A percentile compares a stretch with the other conserved stretches of the same genome.
Evolutionary conservation across 2,329 filamentous ascomycete species (phyloP).

Genomic region (Diaporthe batatas): DNA sequence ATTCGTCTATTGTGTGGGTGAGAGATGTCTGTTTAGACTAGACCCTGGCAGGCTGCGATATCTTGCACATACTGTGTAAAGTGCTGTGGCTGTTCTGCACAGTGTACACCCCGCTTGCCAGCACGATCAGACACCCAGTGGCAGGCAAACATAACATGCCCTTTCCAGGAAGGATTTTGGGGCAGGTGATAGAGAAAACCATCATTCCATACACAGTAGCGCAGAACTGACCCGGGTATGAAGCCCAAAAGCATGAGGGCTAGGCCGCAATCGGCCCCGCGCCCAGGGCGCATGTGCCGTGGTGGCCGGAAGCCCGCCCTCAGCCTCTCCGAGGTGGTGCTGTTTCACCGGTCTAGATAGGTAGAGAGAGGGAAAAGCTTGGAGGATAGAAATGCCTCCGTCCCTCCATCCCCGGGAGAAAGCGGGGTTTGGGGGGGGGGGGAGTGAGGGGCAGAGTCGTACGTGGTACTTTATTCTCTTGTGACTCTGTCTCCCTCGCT

Average conservation of each 20-base stretch:
- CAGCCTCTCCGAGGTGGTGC: constrained; percentile 33
- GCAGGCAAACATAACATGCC: not conserved
- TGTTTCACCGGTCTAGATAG: constrained; percentile 35
- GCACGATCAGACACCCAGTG: not conserved
- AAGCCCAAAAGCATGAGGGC: constrained; percentile 3
- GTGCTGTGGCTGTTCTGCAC: not conserved
- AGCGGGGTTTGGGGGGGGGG: not conserved
- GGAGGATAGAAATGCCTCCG: not conserved
- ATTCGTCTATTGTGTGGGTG: not conserved
- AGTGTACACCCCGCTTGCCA: not conserved
- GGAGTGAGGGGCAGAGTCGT: not conserved
- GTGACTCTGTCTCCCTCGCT: no score
- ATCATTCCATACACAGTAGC: constrained; percentile 1
- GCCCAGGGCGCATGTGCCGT: not conserved
- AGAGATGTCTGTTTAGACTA: not conserved
- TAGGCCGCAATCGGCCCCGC: constrained; percentile 24
- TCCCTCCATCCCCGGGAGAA: not conserved
- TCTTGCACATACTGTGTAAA: no score
- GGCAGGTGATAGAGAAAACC: not conserved
- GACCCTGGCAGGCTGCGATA: not conserved
- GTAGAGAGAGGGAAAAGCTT: no score
- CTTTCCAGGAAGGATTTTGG: not conserved
- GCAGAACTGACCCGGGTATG: not conserved
- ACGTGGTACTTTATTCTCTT: not conserved
- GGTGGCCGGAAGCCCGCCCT: constrained; percentile 37